Evolutionary conservation across 1,284 basidiomycete genomes (phyloP).

Genomic region (Pseudozyma hubeiensis): DNA sequence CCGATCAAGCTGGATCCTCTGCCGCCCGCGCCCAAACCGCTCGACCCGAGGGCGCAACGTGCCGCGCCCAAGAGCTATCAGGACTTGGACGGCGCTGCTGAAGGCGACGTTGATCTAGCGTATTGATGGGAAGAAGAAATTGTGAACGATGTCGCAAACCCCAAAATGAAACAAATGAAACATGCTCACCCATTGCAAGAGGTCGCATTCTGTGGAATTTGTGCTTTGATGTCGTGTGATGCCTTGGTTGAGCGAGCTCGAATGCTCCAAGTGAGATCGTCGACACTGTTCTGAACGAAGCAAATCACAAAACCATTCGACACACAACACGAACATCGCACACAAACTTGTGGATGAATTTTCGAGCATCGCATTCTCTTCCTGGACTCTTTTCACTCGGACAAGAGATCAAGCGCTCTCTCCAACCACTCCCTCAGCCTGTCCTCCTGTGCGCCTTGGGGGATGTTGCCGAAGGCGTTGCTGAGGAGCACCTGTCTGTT

Average conservation of each 20-base stretch:
- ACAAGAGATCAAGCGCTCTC: slow-evolving; percentile 37
- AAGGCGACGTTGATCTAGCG: slow-evolving; percentile 50
- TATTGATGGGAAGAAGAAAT: slow-evolving; percentile 16
- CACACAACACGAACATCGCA: no score
- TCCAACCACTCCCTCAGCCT: slow-evolving; percentile 15
- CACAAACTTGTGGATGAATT: no score
- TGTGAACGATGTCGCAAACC: not conserved
- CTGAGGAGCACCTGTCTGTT: slow-evolving; percentile 53
- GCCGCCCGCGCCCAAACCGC: slow-evolving; percentile 50
- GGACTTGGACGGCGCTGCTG: slow-evolving; percentile 57
- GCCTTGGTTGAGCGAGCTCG: no score
- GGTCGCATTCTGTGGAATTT: no score
- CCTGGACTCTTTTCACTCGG: slow-evolving; percentile 16
- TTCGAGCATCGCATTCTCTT: not conserved
- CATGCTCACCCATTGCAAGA: no score
- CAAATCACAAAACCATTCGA: no score
- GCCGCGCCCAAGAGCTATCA: slow-evolving; percentile 49
- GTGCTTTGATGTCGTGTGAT: no score
- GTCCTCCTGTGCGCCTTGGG: not conserved
- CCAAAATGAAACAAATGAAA: not conserved
- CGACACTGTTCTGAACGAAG: no score
- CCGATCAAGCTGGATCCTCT: slow-evolving; percentile 33
- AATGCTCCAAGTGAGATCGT: no score
- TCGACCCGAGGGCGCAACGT: slow-evolving; percentile 49
- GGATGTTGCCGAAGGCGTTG: slow-evolving; percentile 44